Conservation (phyloP, 2,329 filamentous ascomycete genomes). For the Conoideocrella luteorostrata region DNA sequence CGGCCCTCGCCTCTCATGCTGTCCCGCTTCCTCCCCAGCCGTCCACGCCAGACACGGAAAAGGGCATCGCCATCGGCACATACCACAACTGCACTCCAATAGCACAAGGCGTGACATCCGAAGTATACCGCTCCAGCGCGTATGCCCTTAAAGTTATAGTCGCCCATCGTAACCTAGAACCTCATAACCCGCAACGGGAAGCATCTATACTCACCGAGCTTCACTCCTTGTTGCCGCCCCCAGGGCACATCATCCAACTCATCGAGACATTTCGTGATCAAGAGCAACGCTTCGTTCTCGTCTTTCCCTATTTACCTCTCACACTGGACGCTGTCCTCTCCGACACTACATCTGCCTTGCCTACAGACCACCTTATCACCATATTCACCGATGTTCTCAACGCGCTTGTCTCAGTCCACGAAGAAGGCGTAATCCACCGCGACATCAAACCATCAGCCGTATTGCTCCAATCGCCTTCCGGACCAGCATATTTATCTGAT, state of each 20-base stretch:
- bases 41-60: neutral
- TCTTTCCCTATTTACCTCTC: conserved; percentile 76
- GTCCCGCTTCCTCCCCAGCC: too few species aligned
- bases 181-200: conserved; percentile 79
- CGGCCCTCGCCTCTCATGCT: too few species aligned
- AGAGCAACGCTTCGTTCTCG: conserved; percentile 65
- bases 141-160: conserved; percentile 81
- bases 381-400: conserved; percentile 62
- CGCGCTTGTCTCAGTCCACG: conserved; percentile 67
- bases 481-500: conserved; percentile 76
- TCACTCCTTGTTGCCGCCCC: conserved; percentile 26
- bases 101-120: conserved; percentile 69
- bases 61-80: conserved; percentile 43
- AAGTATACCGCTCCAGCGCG: conserved; percentile 64
- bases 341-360: conserved; percentile 14
- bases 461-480: conserved; percentile 58
- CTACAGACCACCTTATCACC: conserved; percentile 24
- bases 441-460: conserved; percentile 93
- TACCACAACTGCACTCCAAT: conserved; percentile 49
- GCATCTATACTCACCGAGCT: conserved; percentile 62
- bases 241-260: conserved; percentile 52
- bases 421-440: conserved; percentile 74
- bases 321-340: conserved; percentile 46
- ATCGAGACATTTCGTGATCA: conserved; percentile 68
- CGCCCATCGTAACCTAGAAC: conserved; percentile 64